phyloP scores from a whole-genome alignment of 495 filamentous ascomycete species.

The Choiromyces venosus region DNA sequence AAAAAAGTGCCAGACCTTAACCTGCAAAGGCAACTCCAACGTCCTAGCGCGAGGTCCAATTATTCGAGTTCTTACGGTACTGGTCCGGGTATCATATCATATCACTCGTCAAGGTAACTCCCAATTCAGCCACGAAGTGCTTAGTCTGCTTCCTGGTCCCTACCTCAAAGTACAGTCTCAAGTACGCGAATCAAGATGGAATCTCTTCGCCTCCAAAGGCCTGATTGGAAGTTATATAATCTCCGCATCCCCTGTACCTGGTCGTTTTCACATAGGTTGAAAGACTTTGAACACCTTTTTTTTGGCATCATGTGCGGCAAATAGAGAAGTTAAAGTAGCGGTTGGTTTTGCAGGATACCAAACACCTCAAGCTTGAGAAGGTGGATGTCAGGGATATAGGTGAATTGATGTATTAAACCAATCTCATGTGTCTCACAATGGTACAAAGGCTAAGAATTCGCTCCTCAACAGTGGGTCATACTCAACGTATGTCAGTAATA shows the following conservation, averaged over 20 bases:
- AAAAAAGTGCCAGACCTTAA: too few species aligned
- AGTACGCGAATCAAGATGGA: not conserved
- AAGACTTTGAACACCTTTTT: not conserved
- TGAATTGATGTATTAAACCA: not conserved
- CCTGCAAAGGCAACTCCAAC: too few species aligned
- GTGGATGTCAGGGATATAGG: not conserved
- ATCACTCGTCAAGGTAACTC: not conserved
- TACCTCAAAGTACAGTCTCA: not conserved
- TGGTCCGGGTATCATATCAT: not conserved
- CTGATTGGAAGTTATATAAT: not conserved
- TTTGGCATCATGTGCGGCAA: not conserved
- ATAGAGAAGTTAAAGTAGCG: not conserved
- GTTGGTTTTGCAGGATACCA: not conserved
- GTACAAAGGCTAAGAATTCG: not conserved
- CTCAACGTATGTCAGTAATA: too few species aligned
- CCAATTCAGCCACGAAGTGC: rapidly evolving
- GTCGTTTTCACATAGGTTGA: not conserved
- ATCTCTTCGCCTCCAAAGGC: not conserved
- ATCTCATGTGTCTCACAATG: not conserved
- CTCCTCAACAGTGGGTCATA: too few species aligned
- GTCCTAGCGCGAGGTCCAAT: too few species aligned
- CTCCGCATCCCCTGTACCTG: not conserved
- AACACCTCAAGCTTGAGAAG: not conserved
- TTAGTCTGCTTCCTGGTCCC: not conserved
- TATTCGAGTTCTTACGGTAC: not conserved